phyloP scores from a whole-genome alignment of 2,329 filamentous ascomycete genomes.

The Rachicladosporium sp. region DNA sequence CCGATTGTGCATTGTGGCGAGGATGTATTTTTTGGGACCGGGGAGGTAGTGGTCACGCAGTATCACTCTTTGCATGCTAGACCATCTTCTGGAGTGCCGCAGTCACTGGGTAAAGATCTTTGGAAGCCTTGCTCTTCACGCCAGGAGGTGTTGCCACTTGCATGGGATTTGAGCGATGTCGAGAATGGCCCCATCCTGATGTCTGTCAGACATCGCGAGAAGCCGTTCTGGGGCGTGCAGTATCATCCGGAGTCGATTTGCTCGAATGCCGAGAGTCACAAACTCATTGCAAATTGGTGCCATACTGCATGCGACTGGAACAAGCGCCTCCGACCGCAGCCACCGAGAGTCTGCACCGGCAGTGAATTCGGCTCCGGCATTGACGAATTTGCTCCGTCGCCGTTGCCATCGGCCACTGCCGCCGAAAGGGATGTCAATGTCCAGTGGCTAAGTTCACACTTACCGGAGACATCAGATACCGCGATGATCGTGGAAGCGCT shows the following conservation, averaged over 20 bases:
- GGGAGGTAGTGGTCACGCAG: constrained; percentile 55
- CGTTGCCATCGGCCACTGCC: too few relatives aligned
- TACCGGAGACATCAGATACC: constrained; percentile 17
- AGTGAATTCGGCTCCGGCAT: too few relatives aligned
- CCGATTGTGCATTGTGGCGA: constrained; percentile 46
- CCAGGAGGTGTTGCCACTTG: constrained; percentile 30
- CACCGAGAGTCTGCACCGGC: too few relatives aligned
- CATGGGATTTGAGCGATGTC: constrained; percentile 34
- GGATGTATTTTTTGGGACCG: constrained; percentile 55
- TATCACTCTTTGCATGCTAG: constrained; percentile 52
- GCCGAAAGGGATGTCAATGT: too few relatives aligned
- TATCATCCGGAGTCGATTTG: constrained; percentile 87
- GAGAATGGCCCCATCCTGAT: constrained; percentile 55
- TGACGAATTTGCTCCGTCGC: too few relatives aligned
- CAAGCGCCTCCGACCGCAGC: too few relatives aligned
- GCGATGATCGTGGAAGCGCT: constrained; percentile 26
- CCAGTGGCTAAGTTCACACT: constrained; percentile 1
- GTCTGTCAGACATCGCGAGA: constrained; percentile 54
- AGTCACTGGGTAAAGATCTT: constrained; percentile 21
- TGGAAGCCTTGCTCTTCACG: constrained; percentile 28
- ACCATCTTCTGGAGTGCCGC: constrained; percentile 17
- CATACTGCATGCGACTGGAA: constrained; percentile 34
- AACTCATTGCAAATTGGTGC: constrained; percentile 68
- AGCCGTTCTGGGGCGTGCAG: constrained; percentile 77
- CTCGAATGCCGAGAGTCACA: constrained; percentile 54